Conservation (phyloP, 306 rosid species). For the Medicago lupulina region DNA sequence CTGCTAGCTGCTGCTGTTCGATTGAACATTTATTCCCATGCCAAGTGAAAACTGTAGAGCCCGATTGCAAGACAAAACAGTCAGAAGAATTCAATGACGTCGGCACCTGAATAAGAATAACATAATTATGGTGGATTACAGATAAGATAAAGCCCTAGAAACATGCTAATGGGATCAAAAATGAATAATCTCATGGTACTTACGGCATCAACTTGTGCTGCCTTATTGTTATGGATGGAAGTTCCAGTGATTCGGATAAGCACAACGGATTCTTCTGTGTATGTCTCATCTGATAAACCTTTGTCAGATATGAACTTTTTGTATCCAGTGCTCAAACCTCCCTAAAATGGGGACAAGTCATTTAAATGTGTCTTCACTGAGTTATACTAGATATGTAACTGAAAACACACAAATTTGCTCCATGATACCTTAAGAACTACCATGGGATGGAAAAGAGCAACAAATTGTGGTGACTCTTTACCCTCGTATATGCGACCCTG, state of each 20-base stretch:
- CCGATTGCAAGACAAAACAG: conserved; percentile 87
- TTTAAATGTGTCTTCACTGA: conserved; percentile 26
- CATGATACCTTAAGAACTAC: conserved; percentile 79
- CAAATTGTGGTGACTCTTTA: conserved; percentile 87
- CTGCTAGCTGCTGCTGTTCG: conserved; percentile 89
- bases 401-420: conserved; percentile 20
- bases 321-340: conserved; percentile 91
- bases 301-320: conserved; percentile 62
- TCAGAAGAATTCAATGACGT: conserved; percentile 81
- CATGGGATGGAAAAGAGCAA: conserved; percentile 95
- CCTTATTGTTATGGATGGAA: conserved; percentile 73
- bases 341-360: conserved; percentile 59
- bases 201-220: conserved; percentile 89
- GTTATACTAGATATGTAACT: conserved; percentile 24
- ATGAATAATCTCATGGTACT: conserved; percentile 40
- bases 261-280: conserved; percentile 69
- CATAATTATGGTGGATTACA: conserved; percentile 10
- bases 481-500: conserved; percentile 90
- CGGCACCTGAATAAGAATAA: conserved; percentile 71
- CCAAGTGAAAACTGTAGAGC: conserved; percentile 81
- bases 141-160: conserved; percentile 22
- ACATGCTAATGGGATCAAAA: conserved; percentile 20
- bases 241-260: conserved; percentile 78
- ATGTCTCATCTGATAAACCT: conserved; percentile 78
- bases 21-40: conserved; percentile 79